These are phyloP conservation scores for Chlorella sp. DNA, from an alignment of 139 green algal genomes.

Conservation along the genomic window DNA sequence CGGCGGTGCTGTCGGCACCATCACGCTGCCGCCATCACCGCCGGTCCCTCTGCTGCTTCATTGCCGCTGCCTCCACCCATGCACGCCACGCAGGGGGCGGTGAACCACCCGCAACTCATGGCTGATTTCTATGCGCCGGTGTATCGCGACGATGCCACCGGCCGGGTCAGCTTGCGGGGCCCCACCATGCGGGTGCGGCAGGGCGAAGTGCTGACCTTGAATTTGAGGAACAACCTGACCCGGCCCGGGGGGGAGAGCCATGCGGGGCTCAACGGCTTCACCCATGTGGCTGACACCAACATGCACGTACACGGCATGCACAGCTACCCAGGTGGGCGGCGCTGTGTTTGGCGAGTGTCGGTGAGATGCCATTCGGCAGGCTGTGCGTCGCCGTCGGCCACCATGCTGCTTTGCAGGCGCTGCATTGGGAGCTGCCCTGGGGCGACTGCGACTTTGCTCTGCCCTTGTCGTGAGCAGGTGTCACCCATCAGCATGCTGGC, in stretches of 20 bases:
- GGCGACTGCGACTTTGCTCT: no score
- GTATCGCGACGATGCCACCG: neutral
- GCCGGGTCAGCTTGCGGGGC: neutral
- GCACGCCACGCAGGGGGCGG: neutral
- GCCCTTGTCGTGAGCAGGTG: no score
- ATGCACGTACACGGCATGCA: neutral
- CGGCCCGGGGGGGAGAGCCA: neutral
- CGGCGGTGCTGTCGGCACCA: no score
- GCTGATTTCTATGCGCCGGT: neutral
- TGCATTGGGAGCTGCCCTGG: no score
- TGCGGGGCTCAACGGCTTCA: neutral
- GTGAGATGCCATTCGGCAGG: no score
- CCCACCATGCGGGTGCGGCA: neutral
- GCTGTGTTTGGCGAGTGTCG: no score
- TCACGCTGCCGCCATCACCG: no score
- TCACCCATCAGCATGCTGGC: no score
- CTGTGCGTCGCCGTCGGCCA: no score
- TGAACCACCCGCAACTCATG: neutral
- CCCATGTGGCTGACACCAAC: neutral
- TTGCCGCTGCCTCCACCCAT: no score
- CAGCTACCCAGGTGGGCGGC: neutral
- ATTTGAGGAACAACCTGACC: conserved; percentile 11
- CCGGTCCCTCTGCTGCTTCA: no score
- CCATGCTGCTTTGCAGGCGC: no score
- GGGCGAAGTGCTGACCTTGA: neutral